These are phyloP conservation scores for Dictyostelium discoideum DNA, from an alignment of 78 protist species.

Conservation along the genomic window DNA sequence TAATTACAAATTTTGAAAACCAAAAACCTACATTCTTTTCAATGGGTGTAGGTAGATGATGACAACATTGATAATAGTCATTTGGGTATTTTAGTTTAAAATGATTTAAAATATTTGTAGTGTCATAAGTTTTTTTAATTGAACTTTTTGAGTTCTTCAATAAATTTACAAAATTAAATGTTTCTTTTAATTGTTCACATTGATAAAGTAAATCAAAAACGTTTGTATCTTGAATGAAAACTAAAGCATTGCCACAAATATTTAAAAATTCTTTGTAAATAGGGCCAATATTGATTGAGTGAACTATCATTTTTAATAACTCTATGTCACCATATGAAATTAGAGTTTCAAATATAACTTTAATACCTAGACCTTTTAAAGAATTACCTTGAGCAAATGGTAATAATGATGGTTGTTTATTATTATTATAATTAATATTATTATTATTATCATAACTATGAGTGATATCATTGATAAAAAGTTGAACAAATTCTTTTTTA, in stretches of 20 bases:
- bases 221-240: neutral
- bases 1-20: neutral
- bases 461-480: neutral
- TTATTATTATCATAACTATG: too few species aligned
- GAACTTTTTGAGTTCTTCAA: neutral
- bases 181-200: neutral
- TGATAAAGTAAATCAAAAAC: neutral
- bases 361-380: too few species aligned
- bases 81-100: neutral
- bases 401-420: neutral
- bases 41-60: neutral
- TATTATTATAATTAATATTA: too few species aligned
- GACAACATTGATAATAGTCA: neutral
- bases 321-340: neutral
- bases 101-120: neutral
- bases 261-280: neutral
- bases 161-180: neutral
- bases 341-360: too few species aligned
- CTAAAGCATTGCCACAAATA: neutral
- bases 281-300: neutral
- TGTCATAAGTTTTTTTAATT: neutral
- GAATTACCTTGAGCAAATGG: neutral
- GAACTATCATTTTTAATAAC: neutral
- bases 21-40: neutral
- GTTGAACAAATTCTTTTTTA: neutral